Evolutionary conservation across 805 yeast genomes (phyloP).

Genomic region (Candida taoyuanica): DNA sequence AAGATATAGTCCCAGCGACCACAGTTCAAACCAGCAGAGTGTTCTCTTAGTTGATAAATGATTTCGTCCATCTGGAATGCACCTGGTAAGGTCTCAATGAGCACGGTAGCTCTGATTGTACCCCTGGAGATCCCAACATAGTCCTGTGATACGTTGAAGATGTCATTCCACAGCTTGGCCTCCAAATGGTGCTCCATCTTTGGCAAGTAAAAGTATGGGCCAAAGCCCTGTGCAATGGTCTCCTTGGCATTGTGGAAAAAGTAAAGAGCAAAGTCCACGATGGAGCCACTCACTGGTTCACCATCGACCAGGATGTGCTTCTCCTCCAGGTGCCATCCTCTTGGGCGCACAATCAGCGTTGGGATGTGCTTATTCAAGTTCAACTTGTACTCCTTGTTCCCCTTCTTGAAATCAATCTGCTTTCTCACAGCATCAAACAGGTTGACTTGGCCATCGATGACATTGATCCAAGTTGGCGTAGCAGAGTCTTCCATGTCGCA

Average conservation of each 20-base stretch:
- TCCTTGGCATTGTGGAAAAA: conserved; percentile 71
- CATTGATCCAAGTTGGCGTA: conserved; percentile 78
- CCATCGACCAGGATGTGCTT: conserved; percentile 66
- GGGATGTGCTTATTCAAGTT: conserved; percentile 52
- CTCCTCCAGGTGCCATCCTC: conserved; percentile 86
- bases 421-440: conserved; percentile 72
- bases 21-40: conserved; percentile 79
- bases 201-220: conserved; percentile 80
- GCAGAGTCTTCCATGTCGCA: conserved; percentile 83
- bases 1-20: conserved; percentile 90
- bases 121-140: conserved; percentile 66
- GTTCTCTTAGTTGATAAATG: conserved; percentile 69
- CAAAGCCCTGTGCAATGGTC: conserved; percentile 59
- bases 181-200: conserved; percentile 85
- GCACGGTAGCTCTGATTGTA: conserved; percentile 73
- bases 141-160: conserved; percentile 74
- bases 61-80: conserved; percentile 86
- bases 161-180: conserved; percentile 79
- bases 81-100: conserved; percentile 80
- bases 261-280: conserved; percentile 75
- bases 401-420: conserved; percentile 48
- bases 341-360: conserved; percentile 77
- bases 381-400: conserved; percentile 32
- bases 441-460: conserved; percentile 78
- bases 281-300: conserved; percentile 75